Conservation (phyloP, 257 asterid species). For the Nicotiana attenuata region DNA sequence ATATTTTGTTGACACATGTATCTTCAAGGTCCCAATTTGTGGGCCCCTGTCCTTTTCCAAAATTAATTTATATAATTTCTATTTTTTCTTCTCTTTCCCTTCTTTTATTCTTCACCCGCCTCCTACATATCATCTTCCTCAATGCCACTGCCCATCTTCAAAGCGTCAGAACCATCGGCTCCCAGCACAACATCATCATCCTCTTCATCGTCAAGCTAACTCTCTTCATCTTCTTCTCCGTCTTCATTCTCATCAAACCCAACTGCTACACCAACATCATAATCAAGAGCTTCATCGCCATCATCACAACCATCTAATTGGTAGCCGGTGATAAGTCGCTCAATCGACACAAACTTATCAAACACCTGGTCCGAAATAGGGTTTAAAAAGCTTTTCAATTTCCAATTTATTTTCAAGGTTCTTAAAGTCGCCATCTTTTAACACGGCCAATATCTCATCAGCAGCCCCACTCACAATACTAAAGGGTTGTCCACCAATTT, state of each 20-base stretch:
- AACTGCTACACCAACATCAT: constrained; percentile 42
- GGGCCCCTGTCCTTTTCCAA: too few relatives aligned
- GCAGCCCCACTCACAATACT: constrained; percentile 38
- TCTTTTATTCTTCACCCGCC: too few relatives aligned
- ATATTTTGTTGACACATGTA: too few relatives aligned
- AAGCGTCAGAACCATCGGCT: too few relatives aligned
- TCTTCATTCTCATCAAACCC: constrained; percentile 41
- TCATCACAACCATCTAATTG: constrained; percentile 25
- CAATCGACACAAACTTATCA: constrained; percentile 24
- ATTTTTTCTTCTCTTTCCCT: too few relatives aligned
- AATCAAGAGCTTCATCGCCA: constrained; percentile 31
- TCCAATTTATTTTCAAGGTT: constrained; percentile 32
- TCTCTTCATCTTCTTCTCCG: constrained; percentile 37
- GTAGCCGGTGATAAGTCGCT: constrained; percentile 26
- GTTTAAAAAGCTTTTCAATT: constrained; percentile 33
- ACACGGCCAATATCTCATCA: constrained; percentile 38
- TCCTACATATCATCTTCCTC: too few relatives aligned
- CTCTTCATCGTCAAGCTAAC: constrained; percentile 40
- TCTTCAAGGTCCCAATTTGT: too few relatives aligned
- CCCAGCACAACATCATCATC: not conserved
- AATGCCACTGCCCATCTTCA: too few relatives aligned
- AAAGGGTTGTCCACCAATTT: constrained; percentile 38
- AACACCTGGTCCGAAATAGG: constrained; percentile 20
- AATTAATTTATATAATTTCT: too few relatives aligned
- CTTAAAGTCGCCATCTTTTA: constrained; percentile 26